These are phyloP conservation scores for Darksidea phi DNA, from an alignment of 495 filamentous ascomycete genomes.

Conservation along the genomic window DNA sequence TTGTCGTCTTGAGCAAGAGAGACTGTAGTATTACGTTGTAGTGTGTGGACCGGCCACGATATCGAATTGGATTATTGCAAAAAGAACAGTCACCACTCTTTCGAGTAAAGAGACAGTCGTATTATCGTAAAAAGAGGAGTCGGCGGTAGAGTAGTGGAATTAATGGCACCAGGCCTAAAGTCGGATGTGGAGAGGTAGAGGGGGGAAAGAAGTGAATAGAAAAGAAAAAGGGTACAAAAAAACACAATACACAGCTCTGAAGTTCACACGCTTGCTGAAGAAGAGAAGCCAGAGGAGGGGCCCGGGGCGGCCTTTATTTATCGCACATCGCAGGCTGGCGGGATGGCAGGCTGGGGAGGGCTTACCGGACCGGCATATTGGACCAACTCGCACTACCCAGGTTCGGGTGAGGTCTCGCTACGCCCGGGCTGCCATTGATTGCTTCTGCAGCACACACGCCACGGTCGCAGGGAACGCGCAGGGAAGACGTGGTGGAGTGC, in stretches of 20 bases:
- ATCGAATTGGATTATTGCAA: constrained; percentile 31
- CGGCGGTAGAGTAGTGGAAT: constrained; percentile 23
- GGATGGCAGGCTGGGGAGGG: not conserved
- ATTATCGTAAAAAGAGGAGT: constrained; percentile 21
- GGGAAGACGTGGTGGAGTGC: constrained; percentile 7
- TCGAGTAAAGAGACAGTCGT: constrained; percentile 17
- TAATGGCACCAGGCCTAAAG: constrained; percentile 38
- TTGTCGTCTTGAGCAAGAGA: constrained; percentile 44
- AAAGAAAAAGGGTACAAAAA: constrained; percentile 34
- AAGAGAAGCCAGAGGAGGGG: constrained; percentile 34
- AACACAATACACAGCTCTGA: constrained; percentile 43
- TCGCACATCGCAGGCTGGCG: constrained; percentile 10
- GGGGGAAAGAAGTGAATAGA: constrained; percentile 32
- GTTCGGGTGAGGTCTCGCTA: constrained; percentile 19
- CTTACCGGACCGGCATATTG: constrained; percentile 36
- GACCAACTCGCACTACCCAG: constrained; percentile 2
- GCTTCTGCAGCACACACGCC: constrained; percentile 24
- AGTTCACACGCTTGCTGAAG: constrained; percentile 48
- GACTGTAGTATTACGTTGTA: constrained; percentile 38
- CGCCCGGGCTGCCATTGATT: constrained; percentile 29
- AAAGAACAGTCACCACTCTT: constrained; percentile 25
- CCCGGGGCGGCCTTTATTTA: constrained; percentile 30
- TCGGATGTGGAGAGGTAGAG: constrained; percentile 19
- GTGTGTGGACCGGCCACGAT: constrained; percentile 44
- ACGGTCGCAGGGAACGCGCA: constrained; percentile 10